These are phyloP conservation scores for Trichoderma aggressivum DNA, from an alignment of 2,329 filamentous ascomycete species.

Conservation along the genomic window DNA sequence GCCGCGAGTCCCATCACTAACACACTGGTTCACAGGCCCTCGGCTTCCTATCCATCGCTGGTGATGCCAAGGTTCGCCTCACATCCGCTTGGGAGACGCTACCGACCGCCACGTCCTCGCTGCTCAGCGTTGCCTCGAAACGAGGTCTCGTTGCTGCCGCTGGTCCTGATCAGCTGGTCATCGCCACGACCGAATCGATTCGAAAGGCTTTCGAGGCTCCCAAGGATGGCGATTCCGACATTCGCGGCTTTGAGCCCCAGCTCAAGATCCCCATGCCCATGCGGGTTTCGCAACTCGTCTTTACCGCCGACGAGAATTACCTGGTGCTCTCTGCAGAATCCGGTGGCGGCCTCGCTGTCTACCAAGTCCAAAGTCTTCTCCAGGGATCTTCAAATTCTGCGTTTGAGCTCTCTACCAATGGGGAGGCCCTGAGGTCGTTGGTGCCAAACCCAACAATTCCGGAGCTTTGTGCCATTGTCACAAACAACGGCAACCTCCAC, in stretches of 20 bases:
- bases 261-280: constrained; percentile 68
- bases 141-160: constrained; percentile 83
- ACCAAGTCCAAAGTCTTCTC: constrained; percentile 67
- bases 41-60: constrained; percentile 75
- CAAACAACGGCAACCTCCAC: constrained; percentile 73
- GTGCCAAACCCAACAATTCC: constrained; percentile 77
- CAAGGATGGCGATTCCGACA: constrained; percentile 59
- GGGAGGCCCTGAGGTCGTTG: constrained; percentile 68
- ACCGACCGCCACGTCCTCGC: constrained; percentile 73
- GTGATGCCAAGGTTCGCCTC: constrained; percentile 79
- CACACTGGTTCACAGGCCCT: constrained; percentile 50
- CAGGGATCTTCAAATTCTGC: constrained; percentile 64
- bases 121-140: constrained; percentile 77
- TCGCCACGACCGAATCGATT: constrained; percentile 74
- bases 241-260: constrained; percentile 70
- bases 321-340: constrained; percentile 78
- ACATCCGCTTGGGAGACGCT: constrained; percentile 74
- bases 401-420: constrained; percentile 75
- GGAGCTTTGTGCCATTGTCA: constrained; percentile 76
- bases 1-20: not conserved
- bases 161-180: constrained; percentile 72
- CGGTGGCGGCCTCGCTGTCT: constrained; percentile 79
- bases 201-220: constrained; percentile 67
- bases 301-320: constrained; percentile 84
- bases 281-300: constrained; percentile 82